phyloP scores from a whole-genome alignment of 1,284 basidiomycete genomes.

The Leccinum fuscescens region DNA sequence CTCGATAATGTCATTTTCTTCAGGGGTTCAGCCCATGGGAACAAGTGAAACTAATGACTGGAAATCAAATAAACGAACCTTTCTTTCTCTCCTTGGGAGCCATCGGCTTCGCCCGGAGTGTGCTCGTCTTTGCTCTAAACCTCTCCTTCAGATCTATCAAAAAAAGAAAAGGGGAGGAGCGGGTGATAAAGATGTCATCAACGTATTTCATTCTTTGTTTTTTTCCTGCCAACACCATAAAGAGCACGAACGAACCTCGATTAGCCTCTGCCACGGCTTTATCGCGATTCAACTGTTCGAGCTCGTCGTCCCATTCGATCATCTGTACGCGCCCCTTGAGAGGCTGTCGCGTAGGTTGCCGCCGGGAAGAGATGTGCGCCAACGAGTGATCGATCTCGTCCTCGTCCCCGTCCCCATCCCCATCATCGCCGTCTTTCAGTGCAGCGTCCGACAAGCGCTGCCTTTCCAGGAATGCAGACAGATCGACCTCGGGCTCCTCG shows the following conservation, averaged over 20 bases:
- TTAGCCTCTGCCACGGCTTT: slow-evolving; percentile 71
- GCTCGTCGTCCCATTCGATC: slow-evolving; percentile 63
- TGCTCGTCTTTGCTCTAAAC: slow-evolving; percentile 59
- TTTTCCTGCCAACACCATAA: neutral
- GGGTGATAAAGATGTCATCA: neutral
- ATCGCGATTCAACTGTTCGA: slow-evolving; percentile 64
- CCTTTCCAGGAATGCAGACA: slow-evolving; percentile 61
- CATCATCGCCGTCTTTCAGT: neutral
- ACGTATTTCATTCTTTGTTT: neutral
- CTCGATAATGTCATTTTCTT: slow-evolving; percentile 39
- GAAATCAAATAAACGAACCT: slow-evolving; percentile 26
- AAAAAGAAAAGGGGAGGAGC: neutral
- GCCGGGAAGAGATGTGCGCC: slow-evolving; percentile 45
- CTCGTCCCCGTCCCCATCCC: slow-evolving; percentile 43
- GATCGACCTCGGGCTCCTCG: slow-evolving; percentile 69
- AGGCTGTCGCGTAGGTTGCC: slow-evolving; percentile 24
- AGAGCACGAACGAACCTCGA: slow-evolving; percentile 48
- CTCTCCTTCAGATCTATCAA: slow-evolving; percentile 62
- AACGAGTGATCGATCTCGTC: slow-evolving; percentile 62
- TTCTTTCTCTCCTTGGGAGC: slow-evolving; percentile 33
- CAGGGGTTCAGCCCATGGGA: slow-evolving; percentile 6
- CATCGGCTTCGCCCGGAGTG: slow-evolving; percentile 42
- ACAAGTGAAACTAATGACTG: neutral
- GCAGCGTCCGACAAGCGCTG: slow-evolving; percentile 49
- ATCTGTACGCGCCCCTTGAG: slow-evolving; percentile 63